Evolutionary conservation across 257 asterid species (phyloP), one percentile per base, ranked within the genome.

Genomic region (Solanum corneliomulleri): DNA sequence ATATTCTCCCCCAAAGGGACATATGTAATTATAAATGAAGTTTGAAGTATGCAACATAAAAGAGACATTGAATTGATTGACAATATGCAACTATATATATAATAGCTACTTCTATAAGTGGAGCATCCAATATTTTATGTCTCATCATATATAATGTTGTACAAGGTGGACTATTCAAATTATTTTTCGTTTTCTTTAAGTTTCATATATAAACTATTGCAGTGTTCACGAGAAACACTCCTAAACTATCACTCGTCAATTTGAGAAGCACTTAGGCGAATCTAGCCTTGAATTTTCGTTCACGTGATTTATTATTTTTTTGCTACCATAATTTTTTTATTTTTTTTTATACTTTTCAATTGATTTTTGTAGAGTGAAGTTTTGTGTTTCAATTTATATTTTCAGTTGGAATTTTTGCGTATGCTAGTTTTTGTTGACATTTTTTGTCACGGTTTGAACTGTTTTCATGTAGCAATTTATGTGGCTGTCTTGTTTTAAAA

Each of bases 161-260:
- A n/a, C 84, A 77, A 47, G 58, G 58, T 49, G 58, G 21, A 49
- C 58, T 49, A 49, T 0, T 0, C 0, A 7, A 49, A 49, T 15
- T 49, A 49, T n/a, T 49, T 1, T 2, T 5, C 1, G 0, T 6
- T 5, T 7, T 52, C 0, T 52, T 49, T 6, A 0, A 52, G 3
- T 16, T 52, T 52, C 0, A 52, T 49, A 52, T 9, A 23, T 52
- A 18, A 52, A 52, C 0, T 52, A 52, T 15, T 6, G 60, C 0
- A 2, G 1, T 52, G 23, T 49, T 49, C 20, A 47, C 15, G 3
- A 49, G 9, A 52, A 2, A 52, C n/a, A 52, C 60, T 16, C 23
- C 7, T 52, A 52, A 52, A 52, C 1, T 1, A 52, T 52, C 23
- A 16, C 23, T 52, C 60, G 5, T 14, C 15, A 47, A 47, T 49